Evolutionary conservation across 805 yeast genomes (phyloP).

Genomic region (Yamadazyma paraphyllophila): DNA sequence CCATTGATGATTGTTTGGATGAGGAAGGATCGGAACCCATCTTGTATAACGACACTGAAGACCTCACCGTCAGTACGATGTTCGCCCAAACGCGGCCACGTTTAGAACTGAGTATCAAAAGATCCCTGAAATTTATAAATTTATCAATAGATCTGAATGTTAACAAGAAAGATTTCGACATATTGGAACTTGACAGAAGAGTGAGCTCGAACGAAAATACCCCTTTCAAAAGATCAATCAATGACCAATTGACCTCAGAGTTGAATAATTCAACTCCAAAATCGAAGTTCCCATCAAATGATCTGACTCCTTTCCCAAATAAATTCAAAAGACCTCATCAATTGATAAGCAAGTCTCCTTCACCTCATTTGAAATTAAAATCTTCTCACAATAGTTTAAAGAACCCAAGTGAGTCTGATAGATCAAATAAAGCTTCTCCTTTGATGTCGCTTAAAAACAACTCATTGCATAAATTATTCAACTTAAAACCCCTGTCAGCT

Average conservation of each 20-base stretch:
- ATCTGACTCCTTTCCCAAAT: conserved; percentile 19
- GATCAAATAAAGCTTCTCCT: conserved; percentile 3
- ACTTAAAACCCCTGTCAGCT: conserved; percentile 21
- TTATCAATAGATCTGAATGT: conserved; percentile 33
- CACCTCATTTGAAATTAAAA: conserved; percentile 22
- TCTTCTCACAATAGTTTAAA: conserved; percentile 3
- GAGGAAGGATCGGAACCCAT: conserved; percentile 4
- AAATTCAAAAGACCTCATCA: conserved; percentile 45
- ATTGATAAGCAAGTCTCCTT: conserved; percentile 43
- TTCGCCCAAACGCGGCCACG: conserved; percentile 8
- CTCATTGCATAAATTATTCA: conserved; percentile 9
- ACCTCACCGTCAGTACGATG: not conserved
- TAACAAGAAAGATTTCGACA: conserved; percentile 6
- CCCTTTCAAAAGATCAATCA: conserved; percentile 2
- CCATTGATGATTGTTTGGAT: conserved; percentile 18
- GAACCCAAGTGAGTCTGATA: conserved; percentile 3
- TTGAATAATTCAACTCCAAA: conserved; percentile 9
- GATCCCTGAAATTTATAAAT: conserved; percentile 43
- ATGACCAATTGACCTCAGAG: conserved; percentile 1
- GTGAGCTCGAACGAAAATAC: not conserved
- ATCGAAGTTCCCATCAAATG: conserved; percentile 1
- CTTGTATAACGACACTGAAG: not conserved
- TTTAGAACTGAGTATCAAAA: conserved; percentile 27
- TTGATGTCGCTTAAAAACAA: conserved; percentile 1
- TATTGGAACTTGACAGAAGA: not conserved